These are phyloP conservation scores for Alternaria brassicae DNA, from an alignment of 2,329 filamentous ascomycete genomes.

Conservation along the genomic window DNA sequence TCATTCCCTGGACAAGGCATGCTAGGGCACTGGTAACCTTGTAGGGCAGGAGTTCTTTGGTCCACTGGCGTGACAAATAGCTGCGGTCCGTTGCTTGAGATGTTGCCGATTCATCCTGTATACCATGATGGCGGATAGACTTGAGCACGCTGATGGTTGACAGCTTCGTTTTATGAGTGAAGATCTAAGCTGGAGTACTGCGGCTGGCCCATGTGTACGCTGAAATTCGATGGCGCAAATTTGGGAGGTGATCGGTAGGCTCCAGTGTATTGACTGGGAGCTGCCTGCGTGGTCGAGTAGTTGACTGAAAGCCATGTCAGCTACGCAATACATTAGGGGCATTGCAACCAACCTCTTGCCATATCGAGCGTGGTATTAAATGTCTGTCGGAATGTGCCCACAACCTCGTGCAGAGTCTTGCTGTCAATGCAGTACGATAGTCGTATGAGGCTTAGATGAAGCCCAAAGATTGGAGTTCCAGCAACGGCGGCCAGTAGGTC, in stretches of 20 bases:
- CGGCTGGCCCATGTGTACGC: neutral
- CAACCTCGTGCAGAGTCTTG: neutral
- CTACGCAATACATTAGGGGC: neutral
- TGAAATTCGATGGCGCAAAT: neutral
- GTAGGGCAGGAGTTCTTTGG: neutral
- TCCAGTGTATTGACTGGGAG: neutral
- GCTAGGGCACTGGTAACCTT: neutral
- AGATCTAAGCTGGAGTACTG: too few species aligned
- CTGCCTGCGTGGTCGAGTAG: neutral
- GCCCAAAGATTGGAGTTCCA: neutral
- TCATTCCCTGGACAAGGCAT: neutral
- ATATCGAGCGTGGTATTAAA: neutral
- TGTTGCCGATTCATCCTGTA: neutral
- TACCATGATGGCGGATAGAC: neutral
- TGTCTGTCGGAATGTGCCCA: neutral
- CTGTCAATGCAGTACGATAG: constrained; percentile 1
- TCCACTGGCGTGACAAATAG: neutral
- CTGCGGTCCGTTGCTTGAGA: neutral
- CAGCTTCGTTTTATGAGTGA: too few species aligned
- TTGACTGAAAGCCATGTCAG: neutral
- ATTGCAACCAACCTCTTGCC: neutral
- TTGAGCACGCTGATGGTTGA: neutral
- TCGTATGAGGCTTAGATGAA: neutral
- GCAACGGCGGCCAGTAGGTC: neutral
- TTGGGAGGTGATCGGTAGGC: neutral